Conservation (phyloP, 305 asterid genomes). For the Monarda citriodora region DNA sequence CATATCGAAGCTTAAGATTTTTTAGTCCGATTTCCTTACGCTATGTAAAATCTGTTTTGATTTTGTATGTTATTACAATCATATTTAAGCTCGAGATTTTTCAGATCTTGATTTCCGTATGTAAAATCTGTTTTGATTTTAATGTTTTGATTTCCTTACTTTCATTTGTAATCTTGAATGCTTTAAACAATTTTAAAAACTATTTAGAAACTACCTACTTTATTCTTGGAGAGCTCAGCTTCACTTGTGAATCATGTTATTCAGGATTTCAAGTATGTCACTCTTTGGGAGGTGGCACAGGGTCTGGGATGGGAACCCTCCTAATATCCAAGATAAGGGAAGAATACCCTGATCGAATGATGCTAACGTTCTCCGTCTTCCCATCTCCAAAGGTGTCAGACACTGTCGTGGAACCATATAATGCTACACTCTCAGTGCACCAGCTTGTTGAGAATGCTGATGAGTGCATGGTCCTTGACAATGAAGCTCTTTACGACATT, state of each 20-base stretch:
- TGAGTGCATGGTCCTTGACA: constrained; percentile 35
- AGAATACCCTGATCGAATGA: constrained; percentile 48
- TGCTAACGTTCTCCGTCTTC: constrained; percentile 41
- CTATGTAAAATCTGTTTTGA: background rate
- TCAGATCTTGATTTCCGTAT: too few species aligned
- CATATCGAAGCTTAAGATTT: too few species aligned
- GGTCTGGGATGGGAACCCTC: constrained; percentile 47
- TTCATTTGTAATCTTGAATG: background rate
- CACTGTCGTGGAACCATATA: constrained; percentile 42
- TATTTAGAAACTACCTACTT: background rate
- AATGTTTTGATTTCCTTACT: background rate
- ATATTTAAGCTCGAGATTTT: background rate
- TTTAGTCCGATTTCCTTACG: too few species aligned
- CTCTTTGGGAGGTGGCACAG: constrained; percentile 48
- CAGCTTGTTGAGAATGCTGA: constrained; percentile 44
- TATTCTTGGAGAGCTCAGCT: background rate
- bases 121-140: too few species aligned
- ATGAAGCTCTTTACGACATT: constrained; percentile 36
- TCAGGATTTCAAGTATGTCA: constrained; percentile 48
- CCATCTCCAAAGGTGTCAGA: constrained; percentile 44
- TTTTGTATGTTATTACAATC: background rate
- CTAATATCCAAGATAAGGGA: constrained; percentile 44
- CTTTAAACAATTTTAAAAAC: background rate
- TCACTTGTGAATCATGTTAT: constrained; percentile 11
- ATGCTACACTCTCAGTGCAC: constrained; percentile 40